Conservation (phyloP, 2,329 filamentous ascomycete genomes). For the Coleophoma cylindrospora region DNA sequence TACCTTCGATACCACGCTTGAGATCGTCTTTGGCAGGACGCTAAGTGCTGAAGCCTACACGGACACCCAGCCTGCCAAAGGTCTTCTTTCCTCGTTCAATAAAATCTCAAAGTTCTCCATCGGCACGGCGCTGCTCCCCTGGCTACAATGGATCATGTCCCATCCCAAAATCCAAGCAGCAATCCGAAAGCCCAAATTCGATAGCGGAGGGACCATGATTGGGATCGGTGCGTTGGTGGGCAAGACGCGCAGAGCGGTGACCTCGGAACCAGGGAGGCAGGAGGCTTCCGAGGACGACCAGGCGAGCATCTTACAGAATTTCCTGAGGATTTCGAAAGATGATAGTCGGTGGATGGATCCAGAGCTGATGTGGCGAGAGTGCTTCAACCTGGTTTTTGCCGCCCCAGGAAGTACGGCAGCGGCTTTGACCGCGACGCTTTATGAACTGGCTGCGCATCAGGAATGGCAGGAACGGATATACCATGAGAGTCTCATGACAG, state of each 20-base stretch:
- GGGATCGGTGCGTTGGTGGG: not conserved
- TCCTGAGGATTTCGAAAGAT: not conserved
- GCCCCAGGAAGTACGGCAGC: slow-evolving; percentile 3
- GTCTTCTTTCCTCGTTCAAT: not conserved
- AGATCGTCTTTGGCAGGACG: slow-evolving; percentile 2
- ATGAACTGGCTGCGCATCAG: not conserved
- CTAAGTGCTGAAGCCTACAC: slow-evolving; percentile 1
- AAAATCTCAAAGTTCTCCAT: not conserved
- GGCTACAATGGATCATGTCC: slow-evolving; percentile 1
- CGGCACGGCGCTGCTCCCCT: not conserved
- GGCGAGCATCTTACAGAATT: slow-evolving; percentile 1
- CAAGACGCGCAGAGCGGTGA: not conserved
- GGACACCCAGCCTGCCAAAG: not conserved
- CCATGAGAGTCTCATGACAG: not conserved
- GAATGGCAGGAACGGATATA: not conserved
- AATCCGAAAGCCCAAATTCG: slow-evolving; percentile 1
- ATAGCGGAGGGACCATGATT: not conserved
- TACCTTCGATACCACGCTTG: slow-evolving; percentile 5
- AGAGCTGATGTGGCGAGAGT: not conserved
- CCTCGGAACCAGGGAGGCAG: not conserved
- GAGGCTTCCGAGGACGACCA: not conserved
- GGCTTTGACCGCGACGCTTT: not conserved
- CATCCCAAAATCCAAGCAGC: not conserved
- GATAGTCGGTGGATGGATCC: slow-evolving; percentile 1
- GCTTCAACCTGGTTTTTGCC: slow-evolving; percentile 3